These are phyloP conservation scores for Penicillium lividum DNA, from an alignment of 495 filamentous ascomycete genomes.

Conservation along the genomic window DNA sequence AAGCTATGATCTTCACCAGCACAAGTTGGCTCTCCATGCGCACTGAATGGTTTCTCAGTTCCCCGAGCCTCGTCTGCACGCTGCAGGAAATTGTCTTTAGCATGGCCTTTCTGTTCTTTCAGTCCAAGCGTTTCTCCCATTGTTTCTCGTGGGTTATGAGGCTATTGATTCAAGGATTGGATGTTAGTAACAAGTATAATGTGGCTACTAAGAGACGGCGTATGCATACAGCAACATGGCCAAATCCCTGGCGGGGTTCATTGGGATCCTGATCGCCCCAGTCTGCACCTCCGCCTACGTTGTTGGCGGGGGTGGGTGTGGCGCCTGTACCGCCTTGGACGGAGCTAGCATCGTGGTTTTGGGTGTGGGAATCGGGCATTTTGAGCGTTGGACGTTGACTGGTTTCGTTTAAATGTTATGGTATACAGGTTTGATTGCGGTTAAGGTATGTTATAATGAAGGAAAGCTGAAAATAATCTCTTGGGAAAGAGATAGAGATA, in stretches of 20 bases:
- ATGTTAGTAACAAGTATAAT: background rate
- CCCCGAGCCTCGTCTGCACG: constrained; percentile 18
- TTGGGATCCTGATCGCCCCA: constrained; percentile 23
- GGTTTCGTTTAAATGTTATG: background rate
- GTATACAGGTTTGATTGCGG: background rate
- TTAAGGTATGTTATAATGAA: background rate
- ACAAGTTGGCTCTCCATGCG: constrained; percentile 22
- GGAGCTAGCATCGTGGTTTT: constrained; percentile 19
- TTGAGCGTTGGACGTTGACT: background rate
- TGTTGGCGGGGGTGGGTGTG: constrained; percentile 38
- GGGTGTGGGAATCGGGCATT: constrained; percentile 19
- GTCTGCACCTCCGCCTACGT: constrained; percentile 21
- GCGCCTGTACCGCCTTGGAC: constrained; percentile 32
- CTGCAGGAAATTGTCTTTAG: constrained; percentile 24
- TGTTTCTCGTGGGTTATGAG: constrained; percentile 25
- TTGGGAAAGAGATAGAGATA: too few relatives aligned
- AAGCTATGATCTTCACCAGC: constrained; percentile 41
- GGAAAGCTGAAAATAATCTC: too few relatives aligned
- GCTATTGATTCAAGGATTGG: constrained; percentile 11
- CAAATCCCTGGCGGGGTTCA: constrained; percentile 18
- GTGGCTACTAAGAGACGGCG: background rate
- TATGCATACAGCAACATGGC: constrained; percentile 32
- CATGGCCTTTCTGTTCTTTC: constrained; percentile 35
- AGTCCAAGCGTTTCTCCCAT: constrained; percentile 34
- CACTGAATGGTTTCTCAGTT: constrained; percentile 7